These are phyloP conservation scores for carrot (Daucus carota) DNA, from an alignment of 129 eudicot genomes.

Conservation along the genomic window DH1_v3.0 NC_030384.2:28952501-28953000, in stretches of 20 bases:
- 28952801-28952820: too few species aligned
- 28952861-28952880: too few species aligned
- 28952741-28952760: not conserved
- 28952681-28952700: not conserved
- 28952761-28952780: not conserved
- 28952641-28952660: constrained; percentile 12
- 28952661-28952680: not conserved
- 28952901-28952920: too few species aligned
- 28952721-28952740: not conserved
- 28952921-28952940: too few species aligned
- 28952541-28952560: constrained; percentile 55
- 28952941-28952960: too few species aligned
- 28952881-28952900: too few species aligned
- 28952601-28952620: constrained; percentile 21
- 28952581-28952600: constrained; percentile 61
- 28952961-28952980: too few species aligned
- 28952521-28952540: constrained; percentile 63
- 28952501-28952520: constrained; percentile 72
- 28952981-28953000: too few species aligned
- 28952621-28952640: constrained; percentile 12
- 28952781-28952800: too few species aligned
- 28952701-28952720: not conserved
- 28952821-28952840: too few species aligned
- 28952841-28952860: too few species aligned
- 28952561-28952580: constrained; percentile 74